Evolutionary conservation across 2,329 filamentous ascomycete species (phyloP).

Genomic region (Colletotrichum chrysophilum): DNA sequence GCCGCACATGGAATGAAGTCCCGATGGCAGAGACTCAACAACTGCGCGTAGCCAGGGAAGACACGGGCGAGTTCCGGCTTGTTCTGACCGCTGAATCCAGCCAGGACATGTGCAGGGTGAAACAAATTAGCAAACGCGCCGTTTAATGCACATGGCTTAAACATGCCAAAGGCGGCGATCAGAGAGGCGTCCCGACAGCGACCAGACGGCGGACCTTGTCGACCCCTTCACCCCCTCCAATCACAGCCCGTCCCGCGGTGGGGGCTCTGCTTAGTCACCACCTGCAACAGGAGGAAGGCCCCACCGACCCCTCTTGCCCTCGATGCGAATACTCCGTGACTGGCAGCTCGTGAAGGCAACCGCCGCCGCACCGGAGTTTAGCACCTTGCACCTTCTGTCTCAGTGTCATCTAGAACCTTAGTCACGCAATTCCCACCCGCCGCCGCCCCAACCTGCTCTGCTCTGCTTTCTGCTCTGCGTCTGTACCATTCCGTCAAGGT

Average conservation of each 20-base stretch:
- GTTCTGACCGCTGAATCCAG: not conserved
- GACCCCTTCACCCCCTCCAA: not conserved
- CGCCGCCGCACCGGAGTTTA: not conserved
- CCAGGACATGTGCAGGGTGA: not conserved
- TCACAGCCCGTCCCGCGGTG: not conserved
- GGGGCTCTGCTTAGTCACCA: not conserved
- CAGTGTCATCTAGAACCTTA: slow-evolving; percentile 11
- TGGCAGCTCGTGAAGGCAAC: not conserved
- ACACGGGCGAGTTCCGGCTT: not conserved
- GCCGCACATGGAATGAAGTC: not conserved
- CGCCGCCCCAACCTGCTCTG: not conserved
- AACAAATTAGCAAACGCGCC: not conserved
- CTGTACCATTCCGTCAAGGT: not conserved
- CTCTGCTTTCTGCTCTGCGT: not conserved
- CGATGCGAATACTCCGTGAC: not conserved
- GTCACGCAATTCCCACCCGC: slow-evolving; percentile 15
- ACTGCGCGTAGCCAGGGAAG: not conserved
- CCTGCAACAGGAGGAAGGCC: not conserved
- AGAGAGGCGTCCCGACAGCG: not conserved
- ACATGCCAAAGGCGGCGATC: not conserved
- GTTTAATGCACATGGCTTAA: not conserved
- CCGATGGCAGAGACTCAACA: not conserved
- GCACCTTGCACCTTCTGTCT: not conserved
- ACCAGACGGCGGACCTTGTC: not conserved
- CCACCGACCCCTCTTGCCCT: slow-evolving; percentile 8